Evolutionary conservation across 2,329 filamentous ascomycete species (phyloP).

Genomic region (Cytospora schulzeri): DNA sequence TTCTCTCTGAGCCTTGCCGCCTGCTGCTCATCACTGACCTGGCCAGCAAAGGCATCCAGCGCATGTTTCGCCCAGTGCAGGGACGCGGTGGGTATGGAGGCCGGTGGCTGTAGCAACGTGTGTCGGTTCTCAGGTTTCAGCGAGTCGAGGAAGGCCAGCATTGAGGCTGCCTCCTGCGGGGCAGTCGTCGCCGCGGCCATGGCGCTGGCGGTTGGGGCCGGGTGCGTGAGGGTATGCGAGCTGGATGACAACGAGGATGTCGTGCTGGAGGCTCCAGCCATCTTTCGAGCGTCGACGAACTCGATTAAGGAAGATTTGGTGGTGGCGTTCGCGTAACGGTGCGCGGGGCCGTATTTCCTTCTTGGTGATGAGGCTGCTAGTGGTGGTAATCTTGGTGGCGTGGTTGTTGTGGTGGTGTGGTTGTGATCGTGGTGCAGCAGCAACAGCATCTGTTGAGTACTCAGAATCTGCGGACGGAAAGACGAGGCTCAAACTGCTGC

Average conservation of each 20-base stretch:
- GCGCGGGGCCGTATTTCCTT: not conserved
- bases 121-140: constrained; percentile 65
- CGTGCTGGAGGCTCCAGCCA: constrained; percentile 47
- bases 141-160: constrained; percentile 56
- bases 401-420: not conserved
- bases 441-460: not conserved
- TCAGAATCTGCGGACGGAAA: not conserved
- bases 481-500: not conserved
- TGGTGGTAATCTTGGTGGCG: not conserved
- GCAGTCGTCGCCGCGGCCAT: constrained; percentile 40
- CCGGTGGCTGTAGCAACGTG: constrained; percentile 73
- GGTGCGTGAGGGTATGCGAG: constrained; percentile 63
- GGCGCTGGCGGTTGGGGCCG: constrained; percentile 46
- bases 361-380: not conserved
- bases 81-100: constrained; percentile 67
- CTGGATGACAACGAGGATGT: constrained; percentile 65
- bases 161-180: constrained; percentile 41
- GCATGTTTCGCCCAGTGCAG: constrained; percentile 77
- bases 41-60: constrained; percentile 75
- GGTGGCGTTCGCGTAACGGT: constrained; percentile 8
- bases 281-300: constrained; percentile 21
- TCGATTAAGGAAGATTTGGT: not conserved
- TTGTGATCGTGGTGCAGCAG: not conserved
- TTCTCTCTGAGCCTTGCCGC: constrained; percentile 64
- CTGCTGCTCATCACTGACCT: constrained; percentile 73